These are phyloP conservation scores for Sechiopsis laciniata DNA, from an alignment of 306 rosid species.

Conservation along the genomic window DNA sequence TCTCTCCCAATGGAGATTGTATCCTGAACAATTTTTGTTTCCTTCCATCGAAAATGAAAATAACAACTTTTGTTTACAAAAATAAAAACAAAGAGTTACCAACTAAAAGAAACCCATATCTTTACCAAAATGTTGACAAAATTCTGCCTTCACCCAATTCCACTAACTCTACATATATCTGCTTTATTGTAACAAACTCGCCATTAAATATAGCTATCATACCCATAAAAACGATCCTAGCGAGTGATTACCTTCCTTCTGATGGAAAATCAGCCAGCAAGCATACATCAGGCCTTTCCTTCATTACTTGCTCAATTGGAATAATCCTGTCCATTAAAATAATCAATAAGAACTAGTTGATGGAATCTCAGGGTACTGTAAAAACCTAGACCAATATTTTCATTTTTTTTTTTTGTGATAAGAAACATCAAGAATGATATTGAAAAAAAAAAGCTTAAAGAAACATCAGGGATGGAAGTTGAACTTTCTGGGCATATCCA, in stretches of 20 bases:
- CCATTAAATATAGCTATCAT: neutral
- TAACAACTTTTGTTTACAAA: too few relatives aligned
- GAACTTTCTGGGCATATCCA: neutral
- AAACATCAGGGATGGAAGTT: neutral
- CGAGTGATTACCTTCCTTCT: conserved; percentile 67
- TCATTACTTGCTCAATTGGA: conserved; percentile 66
- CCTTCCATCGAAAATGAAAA: too few relatives aligned
- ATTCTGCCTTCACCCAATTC: neutral
- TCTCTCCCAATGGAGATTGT: too few relatives aligned
- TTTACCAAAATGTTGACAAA: neutral
- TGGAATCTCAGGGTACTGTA: neutral
- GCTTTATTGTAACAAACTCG: neutral
- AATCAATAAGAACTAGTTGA: conserved; percentile 19
- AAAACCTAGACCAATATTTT: neutral
- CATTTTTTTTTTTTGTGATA: too few relatives aligned
- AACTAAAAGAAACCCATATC: neutral
- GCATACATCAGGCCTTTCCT: conserved; percentile 65
- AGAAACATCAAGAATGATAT: too few relatives aligned
- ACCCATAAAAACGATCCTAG: neutral
- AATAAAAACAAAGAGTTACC: neutral
- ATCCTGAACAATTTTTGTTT: too few relatives aligned
- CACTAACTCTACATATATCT: neutral
- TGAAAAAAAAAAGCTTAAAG: too few relatives aligned
- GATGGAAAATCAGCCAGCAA: conserved; percentile 86
- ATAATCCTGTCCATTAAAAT: conserved; percentile 49